Evolutionary conservation across 345 rosid genomes (phyloP), one percentile per base, ranked within the genome.

Genomic region (Eucalyptus erythrocorys): DNA sequence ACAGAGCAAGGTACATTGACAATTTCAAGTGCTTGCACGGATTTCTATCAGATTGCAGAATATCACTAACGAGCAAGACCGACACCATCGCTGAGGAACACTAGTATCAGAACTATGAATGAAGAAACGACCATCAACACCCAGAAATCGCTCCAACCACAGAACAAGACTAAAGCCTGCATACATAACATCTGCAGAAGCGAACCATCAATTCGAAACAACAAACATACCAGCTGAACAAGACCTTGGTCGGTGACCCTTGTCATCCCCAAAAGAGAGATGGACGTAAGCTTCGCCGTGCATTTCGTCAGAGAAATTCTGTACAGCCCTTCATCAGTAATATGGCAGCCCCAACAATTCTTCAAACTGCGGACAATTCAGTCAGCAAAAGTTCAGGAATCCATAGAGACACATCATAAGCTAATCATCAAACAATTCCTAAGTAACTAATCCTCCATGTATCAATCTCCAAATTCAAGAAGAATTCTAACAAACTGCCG

Each of bases 311-410:
- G 59, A 34, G 98, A 95, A 89, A 96, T 93, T 85, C 92, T 92
- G 92, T 90, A 90, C 32, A 97, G 93, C 87, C 99, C 99, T 87
- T 93, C 91, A 80, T 98, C 98, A 6, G 97, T 96, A 90, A 95
- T 91, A 90, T 98, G 98, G 90, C 98, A 97, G 91, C 95, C 99
- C 99, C 99, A 98, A 22, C 98, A 91, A 86, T 96, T 96, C n/a
- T 90, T 92, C 22, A 98, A 95, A 90, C 98, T 98, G 93, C 27
- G 21, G 21, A 30, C 30, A 89, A 88, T 45, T 45, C 30, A 49
- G 11, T 32, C 87, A 37, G 37, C 50, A 37, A 32, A 59, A 22
- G 30, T 17, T 51, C 55, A 87, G 1, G 3, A 42, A 45, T 42
- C 42, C 71, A 16, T 16, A 68, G 80, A 68, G 80, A 71, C 27